Conservation (phyloP, 352 stramenopile species). For the Blastocystis sp. region DNA sequence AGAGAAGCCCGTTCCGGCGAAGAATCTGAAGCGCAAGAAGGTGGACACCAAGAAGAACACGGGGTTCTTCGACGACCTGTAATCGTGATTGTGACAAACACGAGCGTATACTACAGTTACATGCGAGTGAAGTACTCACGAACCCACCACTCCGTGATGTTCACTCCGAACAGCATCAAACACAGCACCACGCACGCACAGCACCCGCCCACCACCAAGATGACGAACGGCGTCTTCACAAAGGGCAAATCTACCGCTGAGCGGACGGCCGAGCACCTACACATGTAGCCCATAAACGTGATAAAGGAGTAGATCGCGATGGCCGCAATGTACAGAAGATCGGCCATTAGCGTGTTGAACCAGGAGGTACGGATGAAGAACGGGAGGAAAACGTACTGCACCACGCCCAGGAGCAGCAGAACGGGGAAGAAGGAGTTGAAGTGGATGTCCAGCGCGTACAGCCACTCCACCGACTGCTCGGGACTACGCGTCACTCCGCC, state of each 20-base stretch:
- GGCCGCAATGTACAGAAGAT: conserved; percentile 89
- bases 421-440: conserved; percentile 97
- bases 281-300: conserved; percentile 94
- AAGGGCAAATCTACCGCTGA: conserved; percentile 14
- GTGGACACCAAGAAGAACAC: neutral
- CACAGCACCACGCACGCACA: conserved; percentile 9
- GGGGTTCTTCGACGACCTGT: conserved; percentile 65
- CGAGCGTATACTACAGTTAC: neutral
- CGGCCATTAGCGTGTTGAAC: conserved; percentile 86
- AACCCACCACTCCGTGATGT: conserved; percentile 36
- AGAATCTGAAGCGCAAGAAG: conserved; percentile 60
- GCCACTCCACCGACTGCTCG: conserved; percentile 95
- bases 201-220: conserved; percentile 44
- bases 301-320: conserved; percentile 96
- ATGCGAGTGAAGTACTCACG: conserved; percentile 7
- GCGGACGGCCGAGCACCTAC: conserved; percentile 77
- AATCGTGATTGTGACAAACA: conserved; percentile 10
- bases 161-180: conserved; percentile 44
- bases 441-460: conserved; percentile 99
- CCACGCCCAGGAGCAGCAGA: conserved; percentile 92
- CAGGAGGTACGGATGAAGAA: conserved; percentile 88
- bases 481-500: conserved; percentile 78
- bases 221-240: conserved; percentile 58
- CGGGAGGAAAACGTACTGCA: conserved; percentile 91
- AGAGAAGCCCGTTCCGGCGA: neutral